Evolutionary conservation across 768 basidiomycete species (phyloP), one percentile per base, ranked within the genome.

Genomic region (Phaffia australis): DNA sequence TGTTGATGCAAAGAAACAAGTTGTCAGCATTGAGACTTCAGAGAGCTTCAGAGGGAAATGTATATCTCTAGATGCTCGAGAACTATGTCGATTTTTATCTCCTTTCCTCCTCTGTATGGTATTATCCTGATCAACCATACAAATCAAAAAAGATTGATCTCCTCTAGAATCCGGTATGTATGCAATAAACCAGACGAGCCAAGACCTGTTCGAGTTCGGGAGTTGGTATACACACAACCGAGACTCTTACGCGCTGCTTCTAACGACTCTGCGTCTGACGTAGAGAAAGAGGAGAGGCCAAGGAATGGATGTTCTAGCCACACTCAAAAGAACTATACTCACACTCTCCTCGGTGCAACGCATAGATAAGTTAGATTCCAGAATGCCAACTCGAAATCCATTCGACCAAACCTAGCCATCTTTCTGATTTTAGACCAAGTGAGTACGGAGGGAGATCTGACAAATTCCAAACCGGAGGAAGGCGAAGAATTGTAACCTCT

Each of bases 281-380:
- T 5, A 21, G 55, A 42, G 16, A 47, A 42, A 9, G 1, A 32
- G 23, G 27, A 58, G 14, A 60, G 47, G 52, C 23, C 48, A 51
- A 25, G 23, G 23, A 11, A 42, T 11, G 11, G 35, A 42, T 11
- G 4, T 42, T 11, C 4, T 5, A 42, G 35, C 11, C 11, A 11
- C 6, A 5, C 35, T 27, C 18, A 63, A 21, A n/a, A 6, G 32
- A 15, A 29, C n/a, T n/a, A n/a, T 35, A 74, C 84, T 76, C 72
- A 95, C 86, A 98, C 93, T 83, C 90, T 82, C 74, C 87, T 82
- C 0, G 94, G 94, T 3, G 91, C 85, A 63, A 97, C 82, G 74
- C 91, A 93, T 2, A 97, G 80, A 78, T 95, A 95, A 14, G 88
- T 91, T 65, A 98, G 77, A 74, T 95, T 91, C 91, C 93, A 97